Conservation (phyloP, 306 rosid genomes). For the Inga laurina region DNA sequence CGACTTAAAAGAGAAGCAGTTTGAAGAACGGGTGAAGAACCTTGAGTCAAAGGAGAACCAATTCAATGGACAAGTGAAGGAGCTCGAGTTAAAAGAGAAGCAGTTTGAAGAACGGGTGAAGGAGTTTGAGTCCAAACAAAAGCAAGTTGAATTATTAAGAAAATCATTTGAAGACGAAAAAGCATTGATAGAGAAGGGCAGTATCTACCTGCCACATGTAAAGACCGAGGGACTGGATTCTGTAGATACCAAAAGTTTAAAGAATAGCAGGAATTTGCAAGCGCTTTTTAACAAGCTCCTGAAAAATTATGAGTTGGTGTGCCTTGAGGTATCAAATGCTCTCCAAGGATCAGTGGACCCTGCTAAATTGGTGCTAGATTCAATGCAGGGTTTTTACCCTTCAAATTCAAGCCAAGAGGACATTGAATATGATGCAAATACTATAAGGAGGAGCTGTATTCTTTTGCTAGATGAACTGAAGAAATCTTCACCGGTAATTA, state of each 20-base stretch:
- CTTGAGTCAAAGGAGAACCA: slow-evolving; percentile 22
- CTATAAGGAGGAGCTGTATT: slow-evolving; percentile 44
- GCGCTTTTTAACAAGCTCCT: slow-evolving; percentile 38
- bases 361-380: slow-evolving; percentile 50
- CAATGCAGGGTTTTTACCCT: slow-evolving; percentile 47
- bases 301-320: slow-evolving; percentile 31
- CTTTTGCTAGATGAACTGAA: slow-evolving; percentile 43
- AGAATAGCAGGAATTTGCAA: slow-evolving; percentile 37
- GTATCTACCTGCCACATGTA: slow-evolving; percentile 17
- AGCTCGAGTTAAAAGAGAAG: slow-evolving; percentile 24
- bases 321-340: slow-evolving; percentile 24
- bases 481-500: slow-evolving; percentile 41
- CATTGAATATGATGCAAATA: slow-evolving; percentile 30
- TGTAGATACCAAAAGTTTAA: background rate
- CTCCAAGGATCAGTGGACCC: slow-evolving; percentile 43
- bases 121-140: slow-evolving; percentile 37
- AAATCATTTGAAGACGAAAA: slow-evolving; percentile 23
- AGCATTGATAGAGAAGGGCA: slow-evolving; percentile 23
- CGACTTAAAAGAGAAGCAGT: slow-evolving; percentile 11
- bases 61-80: slow-evolving; percentile 5
- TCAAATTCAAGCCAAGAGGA: slow-evolving; percentile 15
- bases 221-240: slow-evolving; percentile 26
- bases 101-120: slow-evolving; percentile 24
- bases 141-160: slow-evolving; percentile 14
- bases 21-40: slow-evolving; percentile 26